These are phyloP conservation scores for Pseudohyphozyma bogoriensis DNA, from an alignment of 768 basidiomycete genomes.

Conservation along the genomic window DNA sequence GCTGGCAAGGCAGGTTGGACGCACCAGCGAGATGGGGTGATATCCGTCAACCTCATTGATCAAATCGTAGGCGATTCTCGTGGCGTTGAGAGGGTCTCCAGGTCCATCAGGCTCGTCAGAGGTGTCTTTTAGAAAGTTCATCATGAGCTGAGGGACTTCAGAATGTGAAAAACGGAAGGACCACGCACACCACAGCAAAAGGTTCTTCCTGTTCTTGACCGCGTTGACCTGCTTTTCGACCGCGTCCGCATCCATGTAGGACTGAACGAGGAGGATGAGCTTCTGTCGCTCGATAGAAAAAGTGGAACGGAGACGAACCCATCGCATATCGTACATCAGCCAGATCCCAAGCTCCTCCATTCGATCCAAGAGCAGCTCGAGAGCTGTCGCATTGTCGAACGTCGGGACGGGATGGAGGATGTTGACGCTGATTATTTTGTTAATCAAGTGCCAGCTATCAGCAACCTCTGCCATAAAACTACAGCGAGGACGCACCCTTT, in stretches of 20 bases:
- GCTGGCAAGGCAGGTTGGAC: not conserved
- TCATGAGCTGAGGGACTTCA: conserved; percentile 42
- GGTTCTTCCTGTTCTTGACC: conserved; percentile 57
- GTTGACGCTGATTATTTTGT: conserved; percentile 37
- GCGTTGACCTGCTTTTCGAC: conserved; percentile 51
- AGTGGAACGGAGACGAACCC: conserved; percentile 53
- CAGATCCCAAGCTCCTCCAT: conserved; percentile 63
- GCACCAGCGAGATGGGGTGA: not conserved
- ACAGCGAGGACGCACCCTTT: conserved; percentile 44
- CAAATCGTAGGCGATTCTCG: conserved; percentile 43
- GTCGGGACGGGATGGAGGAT: conserved; percentile 63
- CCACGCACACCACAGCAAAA: conserved; percentile 47
- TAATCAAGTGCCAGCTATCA: not conserved
- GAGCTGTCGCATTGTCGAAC: conserved; percentile 51
- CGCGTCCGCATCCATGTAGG: not conserved
- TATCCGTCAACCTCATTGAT: conserved; percentile 34
- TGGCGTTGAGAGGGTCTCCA: conserved; percentile 56
- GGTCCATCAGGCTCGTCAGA: conserved; percentile 50
- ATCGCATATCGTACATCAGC: conserved; percentile 76
- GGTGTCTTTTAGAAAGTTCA: conserved; percentile 37
- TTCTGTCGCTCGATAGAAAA: conserved; percentile 9
- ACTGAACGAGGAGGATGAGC: not conserved
- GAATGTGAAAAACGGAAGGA: not conserved
- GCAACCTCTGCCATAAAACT: conserved; percentile 9
- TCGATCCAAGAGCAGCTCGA: conserved; percentile 53